These are phyloP conservation scores for Candida ipomoeae DNA, from an alignment of 805 yeast genomes.

Conservation along the genomic window DNA sequence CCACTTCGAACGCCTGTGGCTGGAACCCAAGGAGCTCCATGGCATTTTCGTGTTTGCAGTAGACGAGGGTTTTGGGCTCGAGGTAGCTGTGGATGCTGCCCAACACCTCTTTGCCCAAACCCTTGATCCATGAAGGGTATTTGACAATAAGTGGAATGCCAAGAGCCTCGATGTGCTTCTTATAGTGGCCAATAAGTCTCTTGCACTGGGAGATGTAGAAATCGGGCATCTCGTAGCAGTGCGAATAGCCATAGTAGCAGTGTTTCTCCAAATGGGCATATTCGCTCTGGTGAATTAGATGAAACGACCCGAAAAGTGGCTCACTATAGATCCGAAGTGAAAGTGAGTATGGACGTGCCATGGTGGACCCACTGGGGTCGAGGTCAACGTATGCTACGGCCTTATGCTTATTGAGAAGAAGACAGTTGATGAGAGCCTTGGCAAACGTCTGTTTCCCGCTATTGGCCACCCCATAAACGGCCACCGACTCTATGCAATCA, in stretches of 20 bases:
- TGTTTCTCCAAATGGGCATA: slow-evolving; percentile 13
- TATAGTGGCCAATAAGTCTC: slow-evolving; percentile 35
- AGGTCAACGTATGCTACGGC: slow-evolving; percentile 58
- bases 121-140: slow-evolving; percentile 90
- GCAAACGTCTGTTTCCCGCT: slow-evolving; percentile 79
- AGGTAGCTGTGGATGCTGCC: slow-evolving; percentile 40
- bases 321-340: slow-evolving; percentile 42
- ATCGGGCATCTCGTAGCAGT: slow-evolving; percentile 65
- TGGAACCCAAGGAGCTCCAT: slow-evolving; percentile 18
- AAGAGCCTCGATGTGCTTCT: slow-evolving; percentile 14
- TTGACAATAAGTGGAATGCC: slow-evolving; percentile 55
- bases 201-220: slow-evolving; percentile 45
- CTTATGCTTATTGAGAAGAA: slow-evolving; percentile 27
- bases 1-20: slow-evolving; percentile 27
- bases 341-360: slow-evolving; percentile 65
- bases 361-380: slow-evolving; percentile 90
- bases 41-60: slow-evolving; percentile 32
- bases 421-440: slow-evolving; percentile 48
- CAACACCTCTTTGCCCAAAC: slow-evolving; percentile 72
- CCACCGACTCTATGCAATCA: slow-evolving; percentile 22
- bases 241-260: slow-evolving; percentile 56
- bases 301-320: slow-evolving; percentile 27
- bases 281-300: slow-evolving; percentile 16
- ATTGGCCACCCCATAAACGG: slow-evolving; percentile 64
- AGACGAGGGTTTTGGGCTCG: slow-evolving; percentile 54